Evolutionary conservation across 768 basidiomycete genomes (phyloP), one percentile per base, ranked within the genome.

Genomic region (Cystobasidium tubakii): DNA sequence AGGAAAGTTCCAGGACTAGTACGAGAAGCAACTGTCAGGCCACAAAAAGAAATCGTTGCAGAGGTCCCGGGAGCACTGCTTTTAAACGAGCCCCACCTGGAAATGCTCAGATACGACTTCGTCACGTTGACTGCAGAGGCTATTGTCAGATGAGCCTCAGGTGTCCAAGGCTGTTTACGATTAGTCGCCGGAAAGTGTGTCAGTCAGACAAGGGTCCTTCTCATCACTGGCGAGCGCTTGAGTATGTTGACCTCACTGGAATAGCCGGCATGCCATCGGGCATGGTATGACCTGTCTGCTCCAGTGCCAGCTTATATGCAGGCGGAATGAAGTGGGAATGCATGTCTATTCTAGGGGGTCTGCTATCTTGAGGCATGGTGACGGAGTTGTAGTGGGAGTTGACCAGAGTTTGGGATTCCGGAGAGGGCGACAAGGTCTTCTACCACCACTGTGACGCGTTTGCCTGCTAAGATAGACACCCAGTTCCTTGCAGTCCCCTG

Each of bases 241-340:
- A 10, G n/a, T n/a, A 23, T 31, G 17, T 21, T 31, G 10, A 43
- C 10, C 62, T 64, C 19, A 65, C 63, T 36, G 63, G 63, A 15
- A 65, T 36, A 13, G 63, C 63, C 10, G 63, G 63, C 63, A 65
- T 65, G 63, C 63, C 63, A 65, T 65, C 63, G 4, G 63, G 63
- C 17, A 1, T 65, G n/a, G 15, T 27, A 36, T 65, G 63, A 7
- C 63, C 63, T 1, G 25, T 65, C 27, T 65, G 27, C 21, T 65
- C 39, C 15, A 65, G 23, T 6, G 63, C 63, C 27, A 4, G 12
- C 13, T 46, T 12, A 23, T 65, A 65, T 17, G 25, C 36, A 12
- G 36, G 39, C 10, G 63, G 63, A 13, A 65, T 42, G 63, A 65
- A 65, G 39, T 65, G 63, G 10, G 63, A 65, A 65, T 65, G 63